A percentile compares a stretch with the other conserved stretches of the same genome.
Conservation (phyloP, 2,329 filamentous ascomycete species). For the Parafenestella ontariensis region DNA sequence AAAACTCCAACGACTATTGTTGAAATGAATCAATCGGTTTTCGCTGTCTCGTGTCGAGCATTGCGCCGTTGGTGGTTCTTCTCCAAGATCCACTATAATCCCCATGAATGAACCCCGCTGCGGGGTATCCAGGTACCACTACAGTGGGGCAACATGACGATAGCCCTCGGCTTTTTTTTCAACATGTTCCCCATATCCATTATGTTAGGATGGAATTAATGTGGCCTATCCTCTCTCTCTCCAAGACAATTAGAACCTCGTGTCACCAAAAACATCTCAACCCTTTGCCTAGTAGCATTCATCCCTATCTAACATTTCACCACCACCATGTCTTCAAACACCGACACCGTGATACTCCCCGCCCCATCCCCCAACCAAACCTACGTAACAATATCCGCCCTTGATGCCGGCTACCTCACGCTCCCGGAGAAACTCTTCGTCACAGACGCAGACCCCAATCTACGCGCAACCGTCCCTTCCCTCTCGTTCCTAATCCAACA, state of each 20-base stretch:
- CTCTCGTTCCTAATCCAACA: constrained; percentile 62
- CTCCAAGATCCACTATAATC: neutral
- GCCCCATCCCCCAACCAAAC: constrained; percentile 26
- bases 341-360: constrained; percentile 28
- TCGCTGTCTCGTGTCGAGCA: neutral
- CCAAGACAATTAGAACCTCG: neutral
- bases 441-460: constrained; percentile 52
- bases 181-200: too few species aligned
- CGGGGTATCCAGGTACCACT: constrained; percentile 25
- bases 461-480: constrained; percentile 59
- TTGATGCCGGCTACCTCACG: constrained; percentile 51
- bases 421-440: constrained; percentile 58
- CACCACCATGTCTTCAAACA: constrained; percentile 8
- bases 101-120: constrained; percentile 26
- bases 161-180: too few species aligned
- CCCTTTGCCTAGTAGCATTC: neutral
- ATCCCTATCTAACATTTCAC: too few species aligned
- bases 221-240: neutral
- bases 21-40: neutral
- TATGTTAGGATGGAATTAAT: neutral
- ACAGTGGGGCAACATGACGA: constrained; percentile 29
- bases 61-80: neutral
- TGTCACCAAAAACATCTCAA: neutral
- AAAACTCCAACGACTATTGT: too few species aligned
- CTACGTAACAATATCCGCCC: constrained; percentile 42